Evolutionary conservation across 495 filamentous ascomycete genomes (phyloP).

Genomic region (Daldinia grandis): DNA sequence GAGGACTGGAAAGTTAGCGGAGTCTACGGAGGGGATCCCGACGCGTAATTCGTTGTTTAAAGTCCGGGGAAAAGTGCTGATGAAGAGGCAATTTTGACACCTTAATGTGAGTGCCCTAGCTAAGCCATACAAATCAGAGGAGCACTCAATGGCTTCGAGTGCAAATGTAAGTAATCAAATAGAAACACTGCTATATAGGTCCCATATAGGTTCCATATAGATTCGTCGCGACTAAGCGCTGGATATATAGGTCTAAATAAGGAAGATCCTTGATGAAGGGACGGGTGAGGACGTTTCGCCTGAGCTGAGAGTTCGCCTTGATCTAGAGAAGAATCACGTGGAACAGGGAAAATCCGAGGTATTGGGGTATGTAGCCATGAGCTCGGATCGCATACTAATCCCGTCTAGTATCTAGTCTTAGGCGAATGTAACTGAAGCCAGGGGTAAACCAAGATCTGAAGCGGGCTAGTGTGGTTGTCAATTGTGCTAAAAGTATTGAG

Average conservation of each 20-base stretch:
- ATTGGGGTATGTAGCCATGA: constrained; percentile 8
- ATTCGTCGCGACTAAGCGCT: not conserved
- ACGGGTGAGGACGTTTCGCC: constrained; percentile 1
- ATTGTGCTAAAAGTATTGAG: not conserved
- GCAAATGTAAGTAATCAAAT: constrained; percentile 11
- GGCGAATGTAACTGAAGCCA: constrained; percentile 37
- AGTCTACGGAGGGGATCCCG: not conserved
- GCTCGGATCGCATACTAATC: constrained; percentile 37
- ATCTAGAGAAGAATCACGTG: constrained; percentile 14
- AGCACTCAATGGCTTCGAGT: not conserved
- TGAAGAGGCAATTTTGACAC: constrained; percentile 16
- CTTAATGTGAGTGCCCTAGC: constrained; percentile 25
- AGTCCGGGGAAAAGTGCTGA: not conserved
- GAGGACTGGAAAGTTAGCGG: constrained; percentile 3
- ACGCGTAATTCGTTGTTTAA: constrained; percentile 24
- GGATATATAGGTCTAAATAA: constrained; percentile 8
- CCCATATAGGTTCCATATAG: too few species aligned
- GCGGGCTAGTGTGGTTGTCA: constrained; percentile 1
- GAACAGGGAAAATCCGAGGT: constrained; percentile 6
- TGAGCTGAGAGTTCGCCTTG: constrained; percentile 22
- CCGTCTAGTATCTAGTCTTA: constrained; percentile 14
- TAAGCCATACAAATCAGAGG: not conserved
- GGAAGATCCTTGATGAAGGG: constrained; percentile 5
- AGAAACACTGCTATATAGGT: constrained; percentile 8
- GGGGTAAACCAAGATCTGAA: constrained; percentile 40